phyloP scores from a whole-genome alignment of 805 yeast species.

The Jamesozyma piceae region DNA sequence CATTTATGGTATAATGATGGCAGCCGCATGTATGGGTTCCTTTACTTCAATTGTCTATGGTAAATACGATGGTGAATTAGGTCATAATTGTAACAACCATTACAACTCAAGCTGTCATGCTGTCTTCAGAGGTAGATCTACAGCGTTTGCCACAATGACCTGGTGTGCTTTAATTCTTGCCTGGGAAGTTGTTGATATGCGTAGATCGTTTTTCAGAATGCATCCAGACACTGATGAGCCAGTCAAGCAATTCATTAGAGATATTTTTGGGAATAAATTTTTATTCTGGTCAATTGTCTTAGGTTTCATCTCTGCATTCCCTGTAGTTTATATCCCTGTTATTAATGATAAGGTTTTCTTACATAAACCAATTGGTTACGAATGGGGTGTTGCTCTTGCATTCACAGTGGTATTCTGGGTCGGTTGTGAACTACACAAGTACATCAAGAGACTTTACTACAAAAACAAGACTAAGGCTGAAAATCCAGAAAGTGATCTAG shows the following conservation, averaged over 20 bases:
- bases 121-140: slow-evolving; percentile 69
- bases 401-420: slow-evolving; percentile 47
- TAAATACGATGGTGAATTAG: slow-evolving; percentile 55
- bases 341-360: slow-evolving; percentile 67
- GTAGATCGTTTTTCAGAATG: slow-evolving; percentile 63
- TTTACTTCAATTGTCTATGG: slow-evolving; percentile 63
- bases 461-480: slow-evolving; percentile 35
- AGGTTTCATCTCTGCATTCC: slow-evolving; percentile 67
- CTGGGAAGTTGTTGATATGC: slow-evolving; percentile 73
- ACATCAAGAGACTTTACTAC: slow-evolving; percentile 47
- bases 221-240: slow-evolving; percentile 55
- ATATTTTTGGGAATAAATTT: slow-evolving; percentile 65
- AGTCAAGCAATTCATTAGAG: slow-evolving; percentile 49
- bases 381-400: slow-evolving; percentile 71
- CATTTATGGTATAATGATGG: slow-evolving; percentile 67
- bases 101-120: slow-evolving; percentile 41
- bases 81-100: slow-evolving; percentile 50
- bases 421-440: slow-evolving; percentile 62
- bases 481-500: slow-evolving; percentile 58
- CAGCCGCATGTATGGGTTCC: slow-evolving; percentile 55
- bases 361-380: slow-evolving; percentile 62
- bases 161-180: slow-evolving; percentile 78
- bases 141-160: slow-evolving; percentile 72
- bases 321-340: slow-evolving; percentile 82
- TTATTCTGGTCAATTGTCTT: slow-evolving; percentile 71